Percentiles rank a stretch among this genome's conserved stretches.
Conservation (phyloP, 2,329 filamentous ascomycete species). For the Grosmannia penicillata region DNA sequence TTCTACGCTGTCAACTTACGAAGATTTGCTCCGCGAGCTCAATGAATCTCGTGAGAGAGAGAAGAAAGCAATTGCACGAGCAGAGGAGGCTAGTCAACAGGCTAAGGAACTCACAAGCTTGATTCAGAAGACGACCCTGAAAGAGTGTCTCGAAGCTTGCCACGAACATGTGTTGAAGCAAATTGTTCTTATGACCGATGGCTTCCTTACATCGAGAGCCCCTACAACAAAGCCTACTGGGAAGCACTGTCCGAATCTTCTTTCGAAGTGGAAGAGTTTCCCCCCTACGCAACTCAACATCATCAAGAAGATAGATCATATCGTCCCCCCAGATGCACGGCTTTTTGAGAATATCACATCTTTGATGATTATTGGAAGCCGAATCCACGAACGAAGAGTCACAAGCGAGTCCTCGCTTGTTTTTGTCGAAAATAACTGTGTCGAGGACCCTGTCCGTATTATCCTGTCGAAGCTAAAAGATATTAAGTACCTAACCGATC, state of each 20-base stretch:
- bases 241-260: constrained; percentile 15
- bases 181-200: constrained; percentile 13
- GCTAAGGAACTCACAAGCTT: too few relatives aligned
- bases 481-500: constrained; percentile 16
- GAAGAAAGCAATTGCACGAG: too few relatives aligned
- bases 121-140: constrained; percentile 14
- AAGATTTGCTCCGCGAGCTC: too few relatives aligned
- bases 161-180: constrained; percentile 14
- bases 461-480: constrained; percentile 14
- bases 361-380: constrained; percentile 12
- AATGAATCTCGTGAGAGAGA: too few relatives aligned
- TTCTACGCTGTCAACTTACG: too few relatives aligned
- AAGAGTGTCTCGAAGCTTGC: constrained; percentile 17
- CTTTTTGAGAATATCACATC: constrained; percentile 14
- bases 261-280: constrained; percentile 17
- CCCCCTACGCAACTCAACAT: constrained; percentile 8
- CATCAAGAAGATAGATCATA: constrained; percentile 12
- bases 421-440: constrained; percentile 11
- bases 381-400: constrained; percentile 10
- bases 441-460: constrained; percentile 3
- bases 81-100: too few relatives aligned
- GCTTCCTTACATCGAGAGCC: constrained; percentile 13
- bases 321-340: constrained; percentile 10
- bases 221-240: constrained; percentile 16
- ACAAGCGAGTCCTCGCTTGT: constrained; percentile 11